phyloP scores from a whole-genome alignment of 495 filamentous ascomycete genomes.

The Chaetomium tenue region DNA sequence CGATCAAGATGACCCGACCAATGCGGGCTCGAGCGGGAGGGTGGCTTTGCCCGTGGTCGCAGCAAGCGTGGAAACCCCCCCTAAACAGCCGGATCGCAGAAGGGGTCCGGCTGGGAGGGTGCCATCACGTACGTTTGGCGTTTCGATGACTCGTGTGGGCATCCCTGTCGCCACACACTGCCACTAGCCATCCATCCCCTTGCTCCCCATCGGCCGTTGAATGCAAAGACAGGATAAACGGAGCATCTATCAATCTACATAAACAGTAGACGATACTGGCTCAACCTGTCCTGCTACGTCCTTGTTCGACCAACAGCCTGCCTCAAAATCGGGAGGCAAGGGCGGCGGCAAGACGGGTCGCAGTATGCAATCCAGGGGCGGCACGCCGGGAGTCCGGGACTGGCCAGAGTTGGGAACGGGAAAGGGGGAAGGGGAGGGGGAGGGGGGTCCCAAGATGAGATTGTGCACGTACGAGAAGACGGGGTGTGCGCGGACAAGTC shows the following conservation, averaged over 20 bases:
- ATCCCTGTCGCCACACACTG: conserved; percentile 16
- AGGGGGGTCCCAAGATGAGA: conserved; percentile 15
- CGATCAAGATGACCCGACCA: conserved; percentile 29
- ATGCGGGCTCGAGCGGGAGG: conserved; percentile 22
- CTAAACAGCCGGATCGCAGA: conserved; percentile 37
- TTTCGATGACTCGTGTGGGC: conserved; percentile 36
- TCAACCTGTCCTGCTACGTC: background rate
- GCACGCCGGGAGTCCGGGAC: conserved; percentile 6
- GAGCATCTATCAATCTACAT: background rate
- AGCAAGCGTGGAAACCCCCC: conserved; percentile 32
- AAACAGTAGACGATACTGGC: background rate
- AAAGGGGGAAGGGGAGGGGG: conserved; percentile 3
- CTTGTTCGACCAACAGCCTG: conserved; percentile 10
- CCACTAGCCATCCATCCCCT: conserved; percentile 12
- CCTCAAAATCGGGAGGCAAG: conserved; percentile 19
- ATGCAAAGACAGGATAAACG: background rate
- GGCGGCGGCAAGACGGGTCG: conserved; percentile 12
- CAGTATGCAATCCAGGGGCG: conserved; percentile 19
- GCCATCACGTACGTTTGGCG: conserved; percentile 43
- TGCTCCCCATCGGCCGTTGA: background rate
- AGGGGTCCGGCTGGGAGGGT: conserved; percentile 27
- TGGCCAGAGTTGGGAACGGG: conserved; percentile 17
- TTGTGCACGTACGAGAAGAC: conserved; percentile 30
- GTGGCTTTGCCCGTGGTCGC: conserved; percentile 29
- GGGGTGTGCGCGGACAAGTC: conserved; percentile 23